Base-by-base conservation (phyloP, 768 basidiomycete genomes). In the Rhodotorula babjevae region DNA sequence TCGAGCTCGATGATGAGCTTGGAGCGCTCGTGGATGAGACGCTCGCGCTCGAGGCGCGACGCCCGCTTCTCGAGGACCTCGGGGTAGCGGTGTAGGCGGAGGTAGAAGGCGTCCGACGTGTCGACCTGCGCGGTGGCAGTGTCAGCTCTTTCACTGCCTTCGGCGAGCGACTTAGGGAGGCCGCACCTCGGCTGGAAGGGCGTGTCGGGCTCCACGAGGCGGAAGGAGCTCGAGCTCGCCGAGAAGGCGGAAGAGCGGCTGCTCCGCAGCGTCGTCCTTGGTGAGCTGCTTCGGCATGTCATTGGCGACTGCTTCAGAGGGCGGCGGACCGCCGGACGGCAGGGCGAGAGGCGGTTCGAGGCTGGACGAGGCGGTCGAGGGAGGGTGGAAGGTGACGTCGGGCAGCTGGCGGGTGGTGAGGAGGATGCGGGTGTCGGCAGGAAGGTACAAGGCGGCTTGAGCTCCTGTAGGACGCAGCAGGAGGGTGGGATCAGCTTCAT, bases 11-110 rank as follows among this genome's bases (percentile, higher is more conserved):
- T 16, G 40, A 73, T 73, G 25, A 76, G 72, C 44, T 76, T 76
- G 1, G 59, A 60, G 14, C 75, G 75, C 62, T 76, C 75, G 47
- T 73, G 71, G 33, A 73, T 73, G 42, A 76, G 67, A 7, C 69
- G 58, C 40, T 76, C 75, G 19, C 65, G 68, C 52, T 76, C 75
- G 21, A 76, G 61, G 9, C 75, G 62, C 5, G 72, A 69, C 0
- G 68, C 68, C 8, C 75, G 71, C 64, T 67, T 65, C 67, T 76
- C 75, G 49, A 76, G 69, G 1, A 73, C 64, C 50, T 76, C 75
- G 42, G 75, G 75, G 61, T 70, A 73, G 29, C 75, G 68, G 31
- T 76, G 75, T 7, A 76, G 59, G 9, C 72, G 65, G 18, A 63
- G 63, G 57, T 76, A 76, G 42, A 70, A 61, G 1, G 69, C 69